Base-by-base conservation (phyloP, 2,329 filamentous ascomycete genomes). In the Teratosphaeria destructans region DNA sequence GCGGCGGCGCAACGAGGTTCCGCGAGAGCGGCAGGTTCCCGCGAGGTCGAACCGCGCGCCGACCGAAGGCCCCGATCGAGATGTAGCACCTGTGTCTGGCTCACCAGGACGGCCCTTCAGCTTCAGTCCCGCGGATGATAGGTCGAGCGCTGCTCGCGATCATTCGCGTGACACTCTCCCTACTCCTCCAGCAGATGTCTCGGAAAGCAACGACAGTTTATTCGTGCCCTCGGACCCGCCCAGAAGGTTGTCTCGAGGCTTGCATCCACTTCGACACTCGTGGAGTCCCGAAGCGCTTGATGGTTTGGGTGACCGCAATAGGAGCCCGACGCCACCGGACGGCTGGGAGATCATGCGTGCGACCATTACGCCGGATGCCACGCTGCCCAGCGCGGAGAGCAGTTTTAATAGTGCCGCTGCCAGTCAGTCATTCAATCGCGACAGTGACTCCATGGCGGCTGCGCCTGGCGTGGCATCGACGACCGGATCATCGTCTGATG, bases 281-380 rank as follows among this genome's bases (percentile, higher is more conserved):
- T 71, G 68, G 69, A 63, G 61, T 27, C 62, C 66, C 7, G 64
- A 64, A 19, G 68, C 67, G 11, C 55, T 87, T 1, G 86, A 95
- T 72, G 90, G 90, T 3, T 81, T 96, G 16, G 91, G 90, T 43
- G 90, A 96, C 73, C 87, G 91, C 60, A 84, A 90, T 63, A 85
- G 90, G 66, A 95, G 90, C 72, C 76, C 90, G n/a, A 86, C 87
- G 0, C 86, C 87, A 5, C 76, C 78, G 56, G 76, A 75, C 52
- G 79, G 81, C 56, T 96, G 92, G 92, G 87, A 93, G 61, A 90
- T 86, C 3, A 84, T 96, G 57, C 78, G 91, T 60, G 86, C 82
- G 6, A 95, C 89, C 0, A 82, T 96, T 62, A 86, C 88, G 0
- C 89, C 90, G 0, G 91, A 96, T 71, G 85, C 87, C 16, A 87